Evolutionary conservation across 2,329 filamentous ascomycete species (phyloP).

Genomic region (Aspergillus cejpii): DNA sequence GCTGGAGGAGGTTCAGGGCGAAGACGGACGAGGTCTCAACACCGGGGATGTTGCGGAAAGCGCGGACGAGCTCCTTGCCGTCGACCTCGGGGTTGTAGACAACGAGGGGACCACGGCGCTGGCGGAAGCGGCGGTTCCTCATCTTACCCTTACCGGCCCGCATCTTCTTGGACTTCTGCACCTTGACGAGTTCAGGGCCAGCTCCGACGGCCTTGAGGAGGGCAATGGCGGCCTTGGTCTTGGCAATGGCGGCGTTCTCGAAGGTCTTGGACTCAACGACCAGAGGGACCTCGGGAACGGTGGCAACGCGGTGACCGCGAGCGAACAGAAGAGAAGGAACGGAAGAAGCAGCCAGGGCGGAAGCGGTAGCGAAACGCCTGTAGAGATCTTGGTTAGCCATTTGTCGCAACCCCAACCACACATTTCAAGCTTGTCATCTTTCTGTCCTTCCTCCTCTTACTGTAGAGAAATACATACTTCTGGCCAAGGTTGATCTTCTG

Average conservation of each 20-base stretch:
- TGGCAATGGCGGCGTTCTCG: conserved; percentile 68
- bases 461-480: conserved; percentile 57
- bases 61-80: conserved; percentile 85
- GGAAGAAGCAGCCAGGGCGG: conserved; percentile 92
- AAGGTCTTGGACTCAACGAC: conserved; percentile 90
- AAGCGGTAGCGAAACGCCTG: conserved; percentile 94
- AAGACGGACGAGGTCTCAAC: conserved; percentile 94
- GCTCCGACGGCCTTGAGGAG: conserved; percentile 91
- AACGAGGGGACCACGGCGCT: conserved; percentile 95
- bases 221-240: conserved; percentile 79
- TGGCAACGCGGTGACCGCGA: conserved; percentile 91
- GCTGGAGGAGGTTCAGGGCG: conserved; percentile 96
- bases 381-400: conserved; percentile 8
- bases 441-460: not conserved
- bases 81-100: conserved; percentile 95
- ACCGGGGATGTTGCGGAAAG: conserved; percentile 98
- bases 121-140: conserved; percentile 89
- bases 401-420: conserved; percentile 4
- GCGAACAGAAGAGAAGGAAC: conserved; percentile 91
- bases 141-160: conserved; percentile 99
- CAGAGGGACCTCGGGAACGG: conserved; percentile 91
- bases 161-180: conserved; percentile 92
- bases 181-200: conserved; percentile 85
- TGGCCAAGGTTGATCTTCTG: conserved; percentile 99
- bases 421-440: not conserved